phyloP scores from a whole-genome alignment of 331 rosid species.

The Rhamnella rubrinervis region DNA sequence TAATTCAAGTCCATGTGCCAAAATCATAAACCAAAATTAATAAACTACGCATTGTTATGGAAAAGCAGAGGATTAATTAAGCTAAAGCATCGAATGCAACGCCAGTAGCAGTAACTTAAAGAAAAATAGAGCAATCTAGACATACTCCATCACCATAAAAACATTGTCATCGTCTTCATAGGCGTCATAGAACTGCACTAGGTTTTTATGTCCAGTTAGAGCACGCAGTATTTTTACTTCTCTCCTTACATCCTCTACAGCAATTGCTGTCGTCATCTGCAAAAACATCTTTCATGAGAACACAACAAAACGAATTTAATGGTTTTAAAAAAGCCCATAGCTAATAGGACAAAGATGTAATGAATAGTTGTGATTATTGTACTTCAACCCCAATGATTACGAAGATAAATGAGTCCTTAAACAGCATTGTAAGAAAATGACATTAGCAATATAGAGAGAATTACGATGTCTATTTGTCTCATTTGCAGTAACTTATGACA shows the following conservation, averaged over 20 bases:
- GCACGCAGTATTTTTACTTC: slow-evolving; percentile 82
- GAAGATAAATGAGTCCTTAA: slow-evolving; percentile 9
- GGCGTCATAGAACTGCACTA: slow-evolving; percentile 75
- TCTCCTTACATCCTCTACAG: slow-evolving; percentile 79
- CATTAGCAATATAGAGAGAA: slow-evolving; percentile 6
- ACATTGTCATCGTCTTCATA: slow-evolving; percentile 81
- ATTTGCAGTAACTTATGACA: slow-evolving; percentile 3
- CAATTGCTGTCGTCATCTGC: slow-evolving; percentile 87
- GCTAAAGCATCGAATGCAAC: background rate
- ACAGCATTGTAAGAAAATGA: slow-evolving; percentile 13
- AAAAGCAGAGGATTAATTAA: background rate
- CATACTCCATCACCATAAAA: slow-evolving; percentile 86
- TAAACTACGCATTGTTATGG: background rate
- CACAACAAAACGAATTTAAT: slow-evolving; percentile 13
- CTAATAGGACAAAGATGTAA: slow-evolving; percentile 8
- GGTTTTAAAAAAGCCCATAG: slow-evolving; percentile 10
- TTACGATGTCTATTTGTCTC: background rate
- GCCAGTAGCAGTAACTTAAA: background rate
- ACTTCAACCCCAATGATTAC: slow-evolving; percentile 1
- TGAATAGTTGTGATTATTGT: slow-evolving; percentile 1
- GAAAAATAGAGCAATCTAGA: slow-evolving; percentile 18
- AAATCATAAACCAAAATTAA: background rate
- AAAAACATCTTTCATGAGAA: slow-evolving; percentile 36
- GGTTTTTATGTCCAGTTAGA: slow-evolving; percentile 67
- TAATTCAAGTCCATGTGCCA: background rate